These are phyloP conservation scores for Lasiodiplodia hormozganensis DNA, from an alignment of 2,329 filamentous ascomycete species.

Conservation along the genomic window DNA sequence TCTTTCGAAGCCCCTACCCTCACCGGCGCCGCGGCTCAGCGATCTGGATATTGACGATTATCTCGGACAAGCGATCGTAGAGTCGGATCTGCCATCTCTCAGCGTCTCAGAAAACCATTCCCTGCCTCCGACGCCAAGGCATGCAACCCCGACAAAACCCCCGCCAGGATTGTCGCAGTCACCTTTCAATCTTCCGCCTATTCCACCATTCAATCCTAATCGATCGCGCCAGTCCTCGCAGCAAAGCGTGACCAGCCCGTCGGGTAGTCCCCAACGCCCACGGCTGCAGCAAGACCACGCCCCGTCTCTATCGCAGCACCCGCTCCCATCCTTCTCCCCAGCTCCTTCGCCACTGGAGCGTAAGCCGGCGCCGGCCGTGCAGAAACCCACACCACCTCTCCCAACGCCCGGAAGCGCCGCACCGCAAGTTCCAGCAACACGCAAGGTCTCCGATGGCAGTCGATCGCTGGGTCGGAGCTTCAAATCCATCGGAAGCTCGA, in stretches of 20 bases:
- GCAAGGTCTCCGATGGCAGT: conserved; percentile 18
- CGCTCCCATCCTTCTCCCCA: conserved; percentile 38
- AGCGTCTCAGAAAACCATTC: conserved; percentile 1
- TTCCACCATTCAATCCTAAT: conserved; percentile 43
- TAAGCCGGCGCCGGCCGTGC: conserved; percentile 13
- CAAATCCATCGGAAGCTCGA: conserved; percentile 29
- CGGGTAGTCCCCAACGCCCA: conserved; percentile 10
- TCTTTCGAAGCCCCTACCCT: conserved; percentile 16
- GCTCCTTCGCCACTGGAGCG: not conserved
- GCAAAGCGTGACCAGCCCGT: conserved; percentile 4
- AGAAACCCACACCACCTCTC: not conserved
- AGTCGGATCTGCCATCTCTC: conserved; percentile 5
- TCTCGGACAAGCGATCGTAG: conserved; percentile 12
- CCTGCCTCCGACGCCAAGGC: conserved; percentile 13
- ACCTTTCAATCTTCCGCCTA: conserved; percentile 38
- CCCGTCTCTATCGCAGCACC: conserved; percentile 42
- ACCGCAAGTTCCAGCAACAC: conserved; percentile 22
- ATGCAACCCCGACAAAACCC: conserved; percentile 8
- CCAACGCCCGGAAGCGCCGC: not conserved
- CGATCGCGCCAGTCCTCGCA: conserved; percentile 32
- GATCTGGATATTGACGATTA: conserved; percentile 24
- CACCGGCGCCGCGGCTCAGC: conserved; percentile 5
- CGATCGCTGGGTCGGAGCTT: conserved; percentile 26
- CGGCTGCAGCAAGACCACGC: conserved; percentile 22
- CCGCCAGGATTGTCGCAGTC: conserved; percentile 2